Base-by-base conservation (phyloP, 2,329 filamentous ascomycete species). In the Penicillium sp. region DNA sequence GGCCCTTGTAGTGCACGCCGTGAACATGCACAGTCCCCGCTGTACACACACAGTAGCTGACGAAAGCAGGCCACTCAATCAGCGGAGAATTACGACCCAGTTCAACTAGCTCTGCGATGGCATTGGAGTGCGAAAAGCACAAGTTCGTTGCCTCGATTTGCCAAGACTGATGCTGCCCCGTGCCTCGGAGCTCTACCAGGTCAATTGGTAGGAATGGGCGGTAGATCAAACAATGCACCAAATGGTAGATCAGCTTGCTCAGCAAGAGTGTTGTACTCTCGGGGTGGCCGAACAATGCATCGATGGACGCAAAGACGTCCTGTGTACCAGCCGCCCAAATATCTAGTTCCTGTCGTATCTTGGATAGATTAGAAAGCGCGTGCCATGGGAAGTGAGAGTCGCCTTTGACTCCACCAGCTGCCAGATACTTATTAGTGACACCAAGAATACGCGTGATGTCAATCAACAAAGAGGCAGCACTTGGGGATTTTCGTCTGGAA, bases 321-420 rank as follows among this genome's bases (percentile, higher is more conserved):
- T 87, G 83, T 1, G 87, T 89, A 10, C 86, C 87, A 0, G 86
- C 83, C 1, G 87, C 86, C 88, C 88, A 95, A 29, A 87, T 79
- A 62, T 94, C 87, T 22, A 95, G 75, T 61, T 93, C 87, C 56
- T 90, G 85, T 28, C 87, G 80, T 56, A 95, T 93, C 63, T 88
- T 89, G 45, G 88, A 93, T 2, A 94, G 75, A 53, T 85, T 90
- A 6, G 88, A 94, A 19, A 90, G 76, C 2, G 87, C 83, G 64
- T 94, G 88, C 88, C 88, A 95, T 9, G 88, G 88, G 57, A 94
- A 94, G 66, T 94, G 88, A 0, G 87, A 89, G 63, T 94, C 88
- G 28, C 87, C 87, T 69, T 91, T 93, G 49, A 93, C 87, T 31
- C 88, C 88, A 6, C 88, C 88, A 2, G 86, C 85, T 8, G 88